Conservation (phyloP, 2,329 filamentous ascomycete species). For the Diaporthe ampelina region DNA sequence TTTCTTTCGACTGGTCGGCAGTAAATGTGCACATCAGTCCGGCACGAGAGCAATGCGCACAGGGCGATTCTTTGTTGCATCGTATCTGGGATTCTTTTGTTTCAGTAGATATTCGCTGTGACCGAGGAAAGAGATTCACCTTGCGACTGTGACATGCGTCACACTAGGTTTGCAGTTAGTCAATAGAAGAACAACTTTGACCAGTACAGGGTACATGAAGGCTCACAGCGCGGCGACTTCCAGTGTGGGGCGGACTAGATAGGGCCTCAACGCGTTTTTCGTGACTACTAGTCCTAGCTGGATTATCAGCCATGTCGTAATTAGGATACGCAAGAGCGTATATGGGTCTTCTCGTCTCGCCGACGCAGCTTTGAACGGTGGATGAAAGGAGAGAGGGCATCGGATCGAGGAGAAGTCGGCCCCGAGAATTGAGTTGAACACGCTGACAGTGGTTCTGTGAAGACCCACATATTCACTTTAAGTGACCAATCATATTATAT, state of each 20-base stretch:
- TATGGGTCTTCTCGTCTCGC: neutral
- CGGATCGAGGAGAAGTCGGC: conserved; percentile 12
- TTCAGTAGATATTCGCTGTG: neutral
- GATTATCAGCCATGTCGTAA: neutral
- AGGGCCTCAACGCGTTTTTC: neutral
- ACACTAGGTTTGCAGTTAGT: neutral
- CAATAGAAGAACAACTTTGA: neutral
- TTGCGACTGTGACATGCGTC: conserved; percentile 7
- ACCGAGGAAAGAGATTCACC: neutral
- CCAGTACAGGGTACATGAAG: neutral
- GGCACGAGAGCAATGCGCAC: conserved; percentile 3
- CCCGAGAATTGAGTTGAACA: neutral
- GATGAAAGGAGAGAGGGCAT: neutral
- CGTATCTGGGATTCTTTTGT: neutral
- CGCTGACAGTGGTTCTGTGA: neutral
- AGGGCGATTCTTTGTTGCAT: conserved; percentile 18
- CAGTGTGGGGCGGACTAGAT: neutral
- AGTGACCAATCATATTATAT: neutral
- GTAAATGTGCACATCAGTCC: conserved; percentile 3
- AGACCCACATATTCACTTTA: neutral
- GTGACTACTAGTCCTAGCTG: neutral
- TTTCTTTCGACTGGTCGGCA: neutral
- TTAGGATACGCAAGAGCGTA: neutral
- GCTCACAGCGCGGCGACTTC: conserved; percentile 15
- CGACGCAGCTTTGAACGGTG: neutral